phyloP scores from a whole-genome alignment of 2,329 filamentous ascomycete species.

The Daldinia eschscholtzii region DNA sequence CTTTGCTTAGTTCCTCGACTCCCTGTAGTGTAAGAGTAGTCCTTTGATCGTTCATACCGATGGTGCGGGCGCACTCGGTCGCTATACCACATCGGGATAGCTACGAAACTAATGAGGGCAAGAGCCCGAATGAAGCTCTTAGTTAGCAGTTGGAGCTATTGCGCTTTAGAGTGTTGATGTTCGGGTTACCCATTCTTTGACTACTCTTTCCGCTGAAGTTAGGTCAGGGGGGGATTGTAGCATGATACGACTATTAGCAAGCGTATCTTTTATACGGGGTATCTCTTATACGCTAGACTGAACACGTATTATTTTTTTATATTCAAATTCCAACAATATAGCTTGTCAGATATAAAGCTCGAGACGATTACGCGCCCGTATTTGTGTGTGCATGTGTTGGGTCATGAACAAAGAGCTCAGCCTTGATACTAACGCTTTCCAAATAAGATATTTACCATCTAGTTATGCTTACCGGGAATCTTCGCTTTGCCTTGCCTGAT shows the following conservation, averaged over 20 bases:
- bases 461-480: too few species aligned
- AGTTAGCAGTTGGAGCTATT: neutral
- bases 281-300: neutral
- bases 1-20: constrained; percentile 8
- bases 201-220: neutral
- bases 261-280: neutral
- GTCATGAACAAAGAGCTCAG: too few species aligned
- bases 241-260: neutral
- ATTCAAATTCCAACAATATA: neutral
- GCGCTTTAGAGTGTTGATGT: neutral
- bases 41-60: constrained; percentile 23
- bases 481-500: too few species aligned
- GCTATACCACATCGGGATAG: neutral
- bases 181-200: neutral
- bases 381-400: too few species aligned
- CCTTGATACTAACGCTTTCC: too few species aligned
- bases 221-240: neutral
- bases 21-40: neutral
- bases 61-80: neutral
- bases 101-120: constrained; percentile 2
- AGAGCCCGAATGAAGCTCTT: constrained; percentile 1
- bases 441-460: too few species aligned
- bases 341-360: neutral
- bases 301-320: constrained; percentile 1
- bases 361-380: too few species aligned